Evolutionary conservation across 306 rosid species (phyloP).

Genomic region (Fragaria vesca): DNA sequence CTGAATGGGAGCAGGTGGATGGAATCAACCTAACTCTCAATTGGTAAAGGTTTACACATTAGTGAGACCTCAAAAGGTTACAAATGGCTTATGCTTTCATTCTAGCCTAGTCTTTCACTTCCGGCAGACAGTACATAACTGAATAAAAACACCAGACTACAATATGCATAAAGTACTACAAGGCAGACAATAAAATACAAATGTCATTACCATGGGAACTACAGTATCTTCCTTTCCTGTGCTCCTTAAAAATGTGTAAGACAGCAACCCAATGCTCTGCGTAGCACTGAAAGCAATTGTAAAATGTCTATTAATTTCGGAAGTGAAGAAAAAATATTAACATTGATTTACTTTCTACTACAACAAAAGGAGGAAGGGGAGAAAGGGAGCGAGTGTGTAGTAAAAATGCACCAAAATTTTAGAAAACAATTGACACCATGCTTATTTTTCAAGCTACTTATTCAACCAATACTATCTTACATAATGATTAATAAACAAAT

Average conservation of each 20-base stretch:
- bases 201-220: conserved; percentile 86
- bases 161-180: background rate
- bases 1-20: background rate
- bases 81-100: background rate
- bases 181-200: conserved; percentile 4
- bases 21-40: background rate
- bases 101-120: background rate
- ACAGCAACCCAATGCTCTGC: conserved; percentile 89
- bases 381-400: background rate
- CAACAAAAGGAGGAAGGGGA: background rate
- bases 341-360: background rate
- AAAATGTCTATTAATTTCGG: conserved; percentile 37
- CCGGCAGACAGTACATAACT: background rate
- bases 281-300: conserved; percentile 51
- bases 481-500: background rate
- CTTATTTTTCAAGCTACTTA: background rate
- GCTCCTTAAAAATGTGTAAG: conserved; percentile 90
- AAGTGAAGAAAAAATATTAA: background rate
- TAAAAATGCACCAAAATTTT: background rate
- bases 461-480: background rate
- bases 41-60: background rate
- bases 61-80: background rate
- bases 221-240: conserved; percentile 94
- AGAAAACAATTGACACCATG: background rate
- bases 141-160: background rate